These are phyloP conservation scores for Venturia effusa DNA, from an alignment of 2,329 filamentous ascomycete genomes.

Conservation along the genomic window DNA sequence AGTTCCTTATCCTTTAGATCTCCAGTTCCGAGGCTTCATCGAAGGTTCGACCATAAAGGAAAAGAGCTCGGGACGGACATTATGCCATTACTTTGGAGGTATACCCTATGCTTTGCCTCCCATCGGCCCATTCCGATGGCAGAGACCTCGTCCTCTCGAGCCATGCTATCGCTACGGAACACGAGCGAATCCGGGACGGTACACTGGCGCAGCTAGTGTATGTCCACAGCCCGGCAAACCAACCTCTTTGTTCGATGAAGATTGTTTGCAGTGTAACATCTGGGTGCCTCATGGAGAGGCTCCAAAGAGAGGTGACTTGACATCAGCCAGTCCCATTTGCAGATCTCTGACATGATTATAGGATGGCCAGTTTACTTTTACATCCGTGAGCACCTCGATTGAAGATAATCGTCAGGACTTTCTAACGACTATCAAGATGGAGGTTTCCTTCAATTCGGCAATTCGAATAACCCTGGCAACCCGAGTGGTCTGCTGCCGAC, in stretches of 20 bases:
- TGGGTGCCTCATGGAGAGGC: slow-evolving; percentile 40
- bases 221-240: slow-evolving; percentile 39
- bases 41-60: slow-evolving; percentile 37
- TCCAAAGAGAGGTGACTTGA: slow-evolving; percentile 24
- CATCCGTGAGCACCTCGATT: slow-evolving; percentile 33
- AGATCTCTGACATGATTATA: slow-evolving; percentile 10
- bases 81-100: slow-evolving; percentile 44
- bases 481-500: slow-evolving; percentile 37
- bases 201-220: slow-evolving; percentile 28
- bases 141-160: slow-evolving; percentile 36
- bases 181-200: slow-evolving; percentile 34
- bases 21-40: slow-evolving; percentile 36
- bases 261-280: slow-evolving; percentile 46
- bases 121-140: slow-evolving; percentile 36
- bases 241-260: slow-evolving; percentile 31
- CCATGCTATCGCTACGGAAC: slow-evolving; percentile 41
- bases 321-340: background rate
- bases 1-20: slow-evolving; percentile 24
- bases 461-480: slow-evolving; percentile 35
- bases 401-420: background rate
- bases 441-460: slow-evolving; percentile 47
- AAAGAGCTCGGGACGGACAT: slow-evolving; percentile 19
- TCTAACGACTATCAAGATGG: slow-evolving; percentile 29
- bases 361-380: slow-evolving; percentile 50
- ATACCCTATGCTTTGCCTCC: slow-evolving; percentile 46